phyloP scores from a whole-genome alignment of 495 filamentous ascomycete genomes.

The Aspergillus sclerotiicarbonarius region DNA sequence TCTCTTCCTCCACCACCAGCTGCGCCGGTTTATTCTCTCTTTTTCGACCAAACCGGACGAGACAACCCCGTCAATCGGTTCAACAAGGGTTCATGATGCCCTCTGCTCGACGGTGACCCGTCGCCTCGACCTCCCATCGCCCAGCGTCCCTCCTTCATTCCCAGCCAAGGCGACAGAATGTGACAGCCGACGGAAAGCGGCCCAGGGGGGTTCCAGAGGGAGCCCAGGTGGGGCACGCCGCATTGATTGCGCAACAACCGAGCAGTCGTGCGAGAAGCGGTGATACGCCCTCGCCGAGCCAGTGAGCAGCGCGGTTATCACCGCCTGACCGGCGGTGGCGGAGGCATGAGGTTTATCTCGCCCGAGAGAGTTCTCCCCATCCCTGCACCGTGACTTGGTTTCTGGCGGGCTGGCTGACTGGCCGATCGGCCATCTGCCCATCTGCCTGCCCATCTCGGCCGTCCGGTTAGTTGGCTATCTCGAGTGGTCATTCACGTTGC shows the following conservation, averaged over 20 bases:
- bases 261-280: background rate
- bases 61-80: background rate
- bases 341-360: conserved; percentile 12
- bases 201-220: conserved; percentile 8
- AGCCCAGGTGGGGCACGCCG: conserved; percentile 16
- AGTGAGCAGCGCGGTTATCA: conserved; percentile 1
- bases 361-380: conserved; percentile 15
- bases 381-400: background rate
- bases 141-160: background rate
- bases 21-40: conserved; percentile 11
- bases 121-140: background rate
- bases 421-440: background rate
- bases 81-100: background rate
- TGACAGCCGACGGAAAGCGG: conserved; percentile 24
- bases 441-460: background rate
- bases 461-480: background rate
- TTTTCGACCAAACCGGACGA: background rate
- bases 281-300: background rate
- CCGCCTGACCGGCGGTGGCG: conserved; percentile 5
- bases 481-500: conserved; percentile 12
- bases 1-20: conserved; percentile 18
- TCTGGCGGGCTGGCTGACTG: background rate
- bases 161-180: conserved; percentile 2
- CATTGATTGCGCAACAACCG: conserved; percentile 18
- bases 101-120: background rate